A percentile compares a stretch with the other conserved stretches of the same genome.
Evolutionary conservation across 805 yeast genomes (phyloP).

Genomic region (Pichia manshurica): DNA sequence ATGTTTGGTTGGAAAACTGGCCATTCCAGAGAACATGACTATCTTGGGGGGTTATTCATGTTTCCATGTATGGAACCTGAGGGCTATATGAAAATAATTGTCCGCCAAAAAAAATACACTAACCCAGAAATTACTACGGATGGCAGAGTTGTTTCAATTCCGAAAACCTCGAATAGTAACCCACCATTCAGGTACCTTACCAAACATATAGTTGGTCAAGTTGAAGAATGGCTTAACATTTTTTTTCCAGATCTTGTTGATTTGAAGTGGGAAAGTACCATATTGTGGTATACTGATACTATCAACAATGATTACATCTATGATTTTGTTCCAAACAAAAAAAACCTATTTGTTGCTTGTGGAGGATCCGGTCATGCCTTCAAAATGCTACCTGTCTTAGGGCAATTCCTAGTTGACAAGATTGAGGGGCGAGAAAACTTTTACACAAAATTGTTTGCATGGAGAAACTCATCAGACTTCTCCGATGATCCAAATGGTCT

Average conservation of each 20-base stretch:
- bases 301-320: slow-evolving; percentile 29
- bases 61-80: slow-evolving; percentile 33
- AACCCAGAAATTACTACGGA: slow-evolving; percentile 8
- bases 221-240: slow-evolving; percentile 22
- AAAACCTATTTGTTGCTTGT: slow-evolving; percentile 28
- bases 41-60: slow-evolving; percentile 30
- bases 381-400: slow-evolving; percentile 32
- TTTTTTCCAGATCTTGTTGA: slow-evolving; percentile 29
- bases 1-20: slow-evolving; percentile 32
- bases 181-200: slow-evolving; percentile 24
- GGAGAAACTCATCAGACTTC: slow-evolving; percentile 28
- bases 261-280: slow-evolving; percentile 22
- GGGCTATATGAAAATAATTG: slow-evolving; percentile 33
- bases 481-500: slow-evolving; percentile 28
- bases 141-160: slow-evolving; percentile 15
- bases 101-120: slow-evolving; percentile 27
- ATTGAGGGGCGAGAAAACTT: slow-evolving; percentile 30
- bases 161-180: slow-evolving; percentile 15
- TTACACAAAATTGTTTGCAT: slow-evolving; percentile 28
- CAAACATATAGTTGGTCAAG: slow-evolving; percentile 22
- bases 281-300: slow-evolving; percentile 32
- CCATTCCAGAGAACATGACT: slow-evolving; percentile 27
- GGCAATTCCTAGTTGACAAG: slow-evolving; percentile 28
- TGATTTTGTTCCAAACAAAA: slow-evolving; percentile 30
- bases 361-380: slow-evolving; percentile 36